These are phyloP conservation scores for Fusarium lyarnte DNA, from an alignment of 2,329 filamentous ascomycete species.

Conservation along the genomic window DNA sequence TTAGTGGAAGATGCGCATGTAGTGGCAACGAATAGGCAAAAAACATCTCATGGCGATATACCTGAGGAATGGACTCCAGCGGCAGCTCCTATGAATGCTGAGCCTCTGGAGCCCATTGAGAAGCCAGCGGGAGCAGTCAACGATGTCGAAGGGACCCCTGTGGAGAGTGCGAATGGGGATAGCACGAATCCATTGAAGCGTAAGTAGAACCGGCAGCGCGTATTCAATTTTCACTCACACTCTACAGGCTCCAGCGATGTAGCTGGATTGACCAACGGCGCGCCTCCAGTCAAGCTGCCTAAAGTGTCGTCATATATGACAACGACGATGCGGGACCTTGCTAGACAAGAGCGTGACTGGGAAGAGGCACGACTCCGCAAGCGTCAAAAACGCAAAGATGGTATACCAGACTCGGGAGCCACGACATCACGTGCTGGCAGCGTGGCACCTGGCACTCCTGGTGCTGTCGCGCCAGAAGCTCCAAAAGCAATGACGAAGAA, in stretches of 20 bases:
- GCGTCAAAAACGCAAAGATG: constrained; percentile 70
- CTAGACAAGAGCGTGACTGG: constrained; percentile 72
- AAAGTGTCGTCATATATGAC: constrained; percentile 62
- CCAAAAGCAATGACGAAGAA: constrained; percentile 86
- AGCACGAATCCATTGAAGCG: constrained; percentile 68
- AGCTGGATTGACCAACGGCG: constrained; percentile 49
- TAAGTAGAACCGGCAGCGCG: constrained; percentile 51
- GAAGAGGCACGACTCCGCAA: constrained; percentile 78
- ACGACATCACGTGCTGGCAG: constrained; percentile 64
- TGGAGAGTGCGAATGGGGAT: constrained; percentile 62
- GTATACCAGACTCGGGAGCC: constrained; percentile 60
- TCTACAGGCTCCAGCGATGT: constrained; percentile 54
- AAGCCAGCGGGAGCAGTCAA: constrained; percentile 26
- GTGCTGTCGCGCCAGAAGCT: constrained; percentile 68
- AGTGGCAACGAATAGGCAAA: constrained; percentile 76
- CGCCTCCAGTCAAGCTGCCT: constrained; percentile 58
- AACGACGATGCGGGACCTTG: constrained; percentile 67
- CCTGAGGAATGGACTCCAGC: constrained; percentile 80
- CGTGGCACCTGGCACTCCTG: constrained; percentile 68
- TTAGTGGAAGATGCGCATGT: constrained; percentile 80
- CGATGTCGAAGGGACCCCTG: constrained; percentile 26
- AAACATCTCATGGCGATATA: constrained; percentile 81
- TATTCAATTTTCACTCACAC: constrained; percentile 25
- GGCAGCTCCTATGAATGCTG: constrained; percentile 63
- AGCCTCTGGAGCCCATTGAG: constrained; percentile 47